Conservation (phyloP, 129 eudicot species). For the Flaveria trinervia region DNA sequence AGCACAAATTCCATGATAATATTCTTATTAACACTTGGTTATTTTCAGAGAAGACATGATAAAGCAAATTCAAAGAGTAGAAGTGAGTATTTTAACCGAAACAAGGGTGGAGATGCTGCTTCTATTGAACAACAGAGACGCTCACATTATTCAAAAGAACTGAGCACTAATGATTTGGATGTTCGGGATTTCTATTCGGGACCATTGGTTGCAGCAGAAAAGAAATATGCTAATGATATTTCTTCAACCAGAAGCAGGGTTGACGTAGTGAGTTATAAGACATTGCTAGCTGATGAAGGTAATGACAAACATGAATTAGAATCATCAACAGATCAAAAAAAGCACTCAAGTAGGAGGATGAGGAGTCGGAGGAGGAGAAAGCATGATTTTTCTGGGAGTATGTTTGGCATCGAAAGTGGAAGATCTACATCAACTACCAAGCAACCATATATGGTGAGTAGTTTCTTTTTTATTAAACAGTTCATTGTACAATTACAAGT, state of each 20-base stretch:
- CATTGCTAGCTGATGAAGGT: not conserved
- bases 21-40: no score
- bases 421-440: slow-evolving; percentile 40
- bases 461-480: slow-evolving; percentile 22
- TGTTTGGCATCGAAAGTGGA: slow-evolving; percentile 44
- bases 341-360: slow-evolving; percentile 27
- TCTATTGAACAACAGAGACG: slow-evolving; percentile 32
- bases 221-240: no score
- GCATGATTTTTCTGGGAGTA: slow-evolving; percentile 35
- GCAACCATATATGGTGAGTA: slow-evolving; percentile 47
- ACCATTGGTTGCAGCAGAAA: slow-evolving; percentile 36
- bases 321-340: slow-evolving; percentile 35
- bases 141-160: slow-evolving; percentile 38
- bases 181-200: slow-evolving; percentile 57
- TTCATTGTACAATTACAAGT: not conserved
- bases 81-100: slow-evolving; percentile 43
- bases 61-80: slow-evolving; percentile 49
- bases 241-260: no score
- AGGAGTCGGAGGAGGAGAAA: slow-evolving; percentile 39
- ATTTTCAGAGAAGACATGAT: slow-evolving; percentile 50
- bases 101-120: slow-evolving; percentile 27
- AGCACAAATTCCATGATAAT: no score
- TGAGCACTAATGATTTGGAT: no score
- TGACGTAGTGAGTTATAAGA: no score
- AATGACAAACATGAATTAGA: slow-evolving; percentile 30